Base-by-base conservation (phyloP, 2,329 filamentous ascomycete genomes). In the Teratosphaeria gauchensis region DNA sequence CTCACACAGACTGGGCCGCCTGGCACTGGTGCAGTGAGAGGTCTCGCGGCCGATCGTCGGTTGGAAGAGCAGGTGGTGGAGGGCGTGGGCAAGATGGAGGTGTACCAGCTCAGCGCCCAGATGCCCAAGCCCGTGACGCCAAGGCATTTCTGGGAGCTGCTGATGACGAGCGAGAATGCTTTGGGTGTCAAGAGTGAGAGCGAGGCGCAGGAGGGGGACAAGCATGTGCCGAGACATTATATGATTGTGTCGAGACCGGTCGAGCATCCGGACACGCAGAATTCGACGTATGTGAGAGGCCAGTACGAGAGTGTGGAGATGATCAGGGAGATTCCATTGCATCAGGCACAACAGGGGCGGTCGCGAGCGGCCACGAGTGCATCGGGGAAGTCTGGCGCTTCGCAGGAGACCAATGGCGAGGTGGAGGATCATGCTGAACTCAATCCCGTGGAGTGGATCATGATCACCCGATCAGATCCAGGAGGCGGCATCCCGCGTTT, bases 231-330 rank as follows among this genome's bases (percentile, higher is more conserved):
- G 8, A 78, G 88, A 62, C 88, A 92, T 68, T 95, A 86, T 72
- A 90, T 96, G 80, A 82, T 96, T 57, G 83, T 96, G 2, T 96
- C 91, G 2, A 91, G 88, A 72, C 92, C 92, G 1, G 89, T 90
- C 67, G 74, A 81, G 21, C 91, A 96, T 70, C 84, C 86, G 0
- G 84, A 90, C 59, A 86, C 88, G 35, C 80, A 81, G 12, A 80
- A 87, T 9, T 76, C 82, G 59, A 89, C 89, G 16, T 92, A 87
- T 70, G 89, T 96, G 54, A 82, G 90, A 48, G 92, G 92, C 2
- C 81, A 86, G 63, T 97, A 96, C 69, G 92, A 96, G 76, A 95
- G 89, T 1, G 87, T 96, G 16, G 92, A 97, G 73, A 80, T 96
- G 64, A 92, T 96, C 59, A 81, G 92, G 55, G 92, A 97, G 73